Evolutionary conservation across 495 filamentous ascomycete species (phyloP).

Genomic region (Aspergillus carlsbadensis): DNA sequence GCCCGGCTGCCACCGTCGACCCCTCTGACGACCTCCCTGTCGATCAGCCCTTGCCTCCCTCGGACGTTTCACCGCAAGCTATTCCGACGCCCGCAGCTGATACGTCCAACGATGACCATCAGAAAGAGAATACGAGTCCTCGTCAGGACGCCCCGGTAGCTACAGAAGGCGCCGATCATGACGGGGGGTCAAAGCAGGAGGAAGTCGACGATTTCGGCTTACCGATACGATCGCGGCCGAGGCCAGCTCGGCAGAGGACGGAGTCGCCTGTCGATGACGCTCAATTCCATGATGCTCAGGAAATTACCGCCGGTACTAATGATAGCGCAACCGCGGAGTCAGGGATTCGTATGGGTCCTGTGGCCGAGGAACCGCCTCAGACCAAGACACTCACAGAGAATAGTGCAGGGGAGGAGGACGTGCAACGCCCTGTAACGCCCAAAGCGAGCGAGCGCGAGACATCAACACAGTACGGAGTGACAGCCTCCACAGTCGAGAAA

Average conservation of each 20-base stretch:
- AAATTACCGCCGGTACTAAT: conserved; percentile 4
- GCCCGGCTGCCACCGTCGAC: conserved; percentile 20
- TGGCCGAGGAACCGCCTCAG: background rate
- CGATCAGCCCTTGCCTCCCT: conserved; percentile 16
- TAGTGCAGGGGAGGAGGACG: background rate
- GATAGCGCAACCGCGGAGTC: background rate
- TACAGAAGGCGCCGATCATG: conserved; percentile 6
- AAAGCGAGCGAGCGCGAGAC: background rate
- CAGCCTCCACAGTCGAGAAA: conserved; percentile 4
- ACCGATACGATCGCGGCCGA: conserved; percentile 36
- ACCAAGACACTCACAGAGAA: background rate
- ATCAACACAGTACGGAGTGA: background rate
- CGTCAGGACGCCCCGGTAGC: conserved; percentile 1
- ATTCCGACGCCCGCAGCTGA: background rate
- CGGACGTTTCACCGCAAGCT: conserved; percentile 3
- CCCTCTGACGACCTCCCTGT: conserved; percentile 22
- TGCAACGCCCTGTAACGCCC: background rate
- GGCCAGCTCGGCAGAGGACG: conserved; percentile 14
- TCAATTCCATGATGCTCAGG: conserved; percentile 23
- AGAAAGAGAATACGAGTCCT: conserved; percentile 22
- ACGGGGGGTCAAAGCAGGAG: background rate
- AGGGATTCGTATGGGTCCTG: conserved; percentile 9
- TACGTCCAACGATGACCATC: conserved; percentile 12
- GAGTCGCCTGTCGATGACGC: conserved; percentile 22
- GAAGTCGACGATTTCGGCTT: conserved; percentile 49